Percentiles rank a stretch among this genome's conserved stretches.
These are phyloP conservation scores for Zygotorulaspora danielsina DNA, from an alignment of 805 yeast genomes.

Conservation along the genomic window DNA sequence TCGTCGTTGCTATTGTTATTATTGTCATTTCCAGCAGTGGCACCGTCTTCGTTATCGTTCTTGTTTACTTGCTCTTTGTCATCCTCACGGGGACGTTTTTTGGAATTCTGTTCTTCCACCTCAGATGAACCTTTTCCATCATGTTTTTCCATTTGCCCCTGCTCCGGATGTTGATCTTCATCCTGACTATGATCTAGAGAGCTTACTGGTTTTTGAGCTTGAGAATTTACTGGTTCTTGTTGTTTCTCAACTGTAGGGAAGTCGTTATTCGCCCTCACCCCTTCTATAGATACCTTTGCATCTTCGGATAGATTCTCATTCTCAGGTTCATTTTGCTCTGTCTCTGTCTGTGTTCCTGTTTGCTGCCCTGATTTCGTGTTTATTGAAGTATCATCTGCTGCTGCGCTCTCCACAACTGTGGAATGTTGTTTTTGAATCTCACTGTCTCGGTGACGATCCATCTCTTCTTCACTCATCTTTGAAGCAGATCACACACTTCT, in stretches of 20 bases:
- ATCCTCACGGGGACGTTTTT: constrained; percentile 27
- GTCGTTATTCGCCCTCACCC: no score
- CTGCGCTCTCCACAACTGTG: neutral
- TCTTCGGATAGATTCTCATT: no score
- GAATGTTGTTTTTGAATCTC: neutral
- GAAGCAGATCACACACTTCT: neutral
- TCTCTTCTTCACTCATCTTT: constrained; percentile 4
- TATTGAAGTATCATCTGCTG: neutral
- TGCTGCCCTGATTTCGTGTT: neutral
- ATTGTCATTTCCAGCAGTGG: constrained; percentile 33
- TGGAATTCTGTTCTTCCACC: constrained; percentile 2
- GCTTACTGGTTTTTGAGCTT: constrained; percentile 5
- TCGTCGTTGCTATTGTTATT: constrained; percentile 41
- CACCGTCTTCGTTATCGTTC: constrained; percentile 21
- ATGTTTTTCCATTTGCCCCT: constrained; percentile 7
- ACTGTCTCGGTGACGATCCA: neutral
- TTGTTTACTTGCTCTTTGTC: constrained; percentile 30
- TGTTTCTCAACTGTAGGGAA: neutral
- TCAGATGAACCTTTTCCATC: neutral
- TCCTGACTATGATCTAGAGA: constrained; percentile 1
- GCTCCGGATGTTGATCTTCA: constrained; percentile 1
- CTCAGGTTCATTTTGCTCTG: no score
- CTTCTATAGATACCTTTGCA: no score
- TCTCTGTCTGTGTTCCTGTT: neutral
- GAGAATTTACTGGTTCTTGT: neutral